A percentile compares a stretch with the other conserved stretches of the same genome.
Evolutionary conservation across 1,284 basidiomycete species (phyloP).

Genomic region (Meripilus lineatus): DNA sequence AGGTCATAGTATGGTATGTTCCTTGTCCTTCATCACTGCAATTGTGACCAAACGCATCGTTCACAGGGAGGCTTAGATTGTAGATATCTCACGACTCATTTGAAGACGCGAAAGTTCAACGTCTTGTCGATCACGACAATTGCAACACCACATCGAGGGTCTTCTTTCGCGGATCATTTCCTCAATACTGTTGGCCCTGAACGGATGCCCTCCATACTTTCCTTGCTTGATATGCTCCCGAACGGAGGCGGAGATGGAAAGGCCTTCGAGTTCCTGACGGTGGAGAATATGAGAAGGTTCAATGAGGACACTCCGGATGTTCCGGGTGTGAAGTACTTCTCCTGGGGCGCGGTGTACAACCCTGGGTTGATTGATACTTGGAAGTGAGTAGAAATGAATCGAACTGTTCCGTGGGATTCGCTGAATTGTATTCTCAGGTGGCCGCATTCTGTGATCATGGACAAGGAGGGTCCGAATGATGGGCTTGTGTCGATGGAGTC

Average conservation of each 20-base stretch:
- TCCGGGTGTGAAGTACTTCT: constrained; percentile 79
- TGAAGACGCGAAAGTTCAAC: constrained; percentile 58
- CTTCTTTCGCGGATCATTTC: constrained; percentile 91
- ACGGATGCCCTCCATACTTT: constrained; percentile 59
- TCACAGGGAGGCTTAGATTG: constrained; percentile 87
- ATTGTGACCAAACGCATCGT: neutral
- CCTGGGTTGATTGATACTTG: constrained; percentile 88
- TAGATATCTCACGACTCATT: constrained; percentile 77
- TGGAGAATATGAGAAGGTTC: constrained; percentile 84
- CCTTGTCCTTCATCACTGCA: neutral
- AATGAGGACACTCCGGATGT: constrained; percentile 83
- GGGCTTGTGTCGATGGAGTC: constrained; percentile 84
- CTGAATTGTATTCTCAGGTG: constrained; percentile 36
- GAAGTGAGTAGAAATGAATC: constrained; percentile 50
- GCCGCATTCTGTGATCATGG: constrained; percentile 79
- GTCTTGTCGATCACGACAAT: constrained; percentile 91
- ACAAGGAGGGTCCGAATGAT: constrained; percentile 91
- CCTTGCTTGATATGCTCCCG: constrained; percentile 73
- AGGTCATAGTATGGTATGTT: constrained; percentile 87
- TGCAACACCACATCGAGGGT: constrained; percentile 88
- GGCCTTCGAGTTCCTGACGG: constrained; percentile 85
- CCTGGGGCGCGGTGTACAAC: constrained; percentile 88
- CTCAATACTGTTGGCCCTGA: constrained; percentile 72
- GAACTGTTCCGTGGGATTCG: neutral
- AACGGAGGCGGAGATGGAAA: constrained; percentile 88